Base-by-base conservation (phyloP, 1,139 yeast species). In the Candida glucosophila region DNA sequence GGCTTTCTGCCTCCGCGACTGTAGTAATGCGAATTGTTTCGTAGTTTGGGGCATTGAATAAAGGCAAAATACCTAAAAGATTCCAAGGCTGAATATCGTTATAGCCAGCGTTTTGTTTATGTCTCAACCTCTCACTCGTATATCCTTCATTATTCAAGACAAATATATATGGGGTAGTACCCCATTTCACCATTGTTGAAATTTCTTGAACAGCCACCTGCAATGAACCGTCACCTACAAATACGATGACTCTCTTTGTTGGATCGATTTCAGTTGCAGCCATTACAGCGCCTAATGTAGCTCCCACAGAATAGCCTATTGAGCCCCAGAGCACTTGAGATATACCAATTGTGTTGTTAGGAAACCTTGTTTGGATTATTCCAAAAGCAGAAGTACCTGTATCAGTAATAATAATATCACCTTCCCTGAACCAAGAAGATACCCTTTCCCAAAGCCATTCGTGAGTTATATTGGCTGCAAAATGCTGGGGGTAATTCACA, bases 361-460 rank as follows among this genome's bases (percentile, higher is more conserved):
- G 93, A 75, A 79, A 82, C 47, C 73, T 72, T 23, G 90, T 67
- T 49, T 77, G 81, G 40, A 78, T 71, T 39, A 83, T 76, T 58
- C 95, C 95, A 48, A 83, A 82, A 20, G 92, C 83, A 18, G 93
- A 77, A 22, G 95, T 83, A 58, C 95, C 94, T 24, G 94, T 82
- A 55, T 83, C 95, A 31, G 90, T 75, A 42, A 83, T 67, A 40
- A 83, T 72, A 33, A 82, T 67, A 56, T 83, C 95, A 37, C 90
- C 88, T 44, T 77, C 78, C 48, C 69, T 65, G 48, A 83, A 69
- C 78, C 83, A 83, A 23, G 73, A 61, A 20, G 83, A 72, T 26
- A 82, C 65, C 49, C 76, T 69, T 36, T 75, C 72, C 95, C 95
- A 83, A 48, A 82, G 55, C 77, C 81, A 83, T 50, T 78, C 78